Percentiles rank a stretch among this genome's conserved stretches.
These are phyloP conservation scores for Pyronema omphalodes DNA, from an alignment of 495 filamentous ascomycete species.

Conservation along the genomic window DNA sequence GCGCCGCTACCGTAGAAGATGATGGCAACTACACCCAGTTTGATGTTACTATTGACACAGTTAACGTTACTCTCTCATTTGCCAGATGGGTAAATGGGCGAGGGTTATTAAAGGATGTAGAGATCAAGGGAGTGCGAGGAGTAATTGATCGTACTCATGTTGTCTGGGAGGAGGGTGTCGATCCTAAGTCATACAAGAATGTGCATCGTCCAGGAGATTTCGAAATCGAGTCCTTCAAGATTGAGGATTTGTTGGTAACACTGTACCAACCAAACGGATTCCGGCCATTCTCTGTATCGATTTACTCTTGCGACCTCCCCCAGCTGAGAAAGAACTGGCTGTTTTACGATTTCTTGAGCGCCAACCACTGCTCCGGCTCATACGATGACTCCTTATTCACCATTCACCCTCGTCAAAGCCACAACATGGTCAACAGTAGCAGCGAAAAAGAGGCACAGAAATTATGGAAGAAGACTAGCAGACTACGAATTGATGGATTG, in stretches of 20 bases:
- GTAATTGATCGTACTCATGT: constrained; percentile 79
- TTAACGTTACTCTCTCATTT: constrained; percentile 95
- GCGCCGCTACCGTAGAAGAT: constrained; percentile 39
- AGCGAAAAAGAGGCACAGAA: constrained; percentile 27
- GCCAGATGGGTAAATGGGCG: constrained; percentile 96
- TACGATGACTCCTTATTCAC: constrained; percentile 93
- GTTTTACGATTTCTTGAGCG: constrained; percentile 91
- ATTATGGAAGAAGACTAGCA: constrained; percentile 82
- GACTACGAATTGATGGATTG: constrained; percentile 77
- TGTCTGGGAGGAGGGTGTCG: constrained; percentile 49
- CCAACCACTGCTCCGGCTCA: constrained; percentile 87
- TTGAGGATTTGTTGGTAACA: constrained; percentile 83
- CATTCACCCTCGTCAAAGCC: constrained; percentile 82
- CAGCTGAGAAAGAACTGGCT: constrained; percentile 88
- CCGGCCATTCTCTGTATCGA: constrained; percentile 82
- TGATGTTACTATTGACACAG: constrained; percentile 80
- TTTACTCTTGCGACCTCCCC: constrained; percentile 86
- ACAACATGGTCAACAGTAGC: constrained; percentile 34
- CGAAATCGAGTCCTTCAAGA: constrained; percentile 85
- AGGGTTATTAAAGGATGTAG: constrained; percentile 76
- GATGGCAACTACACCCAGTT: constrained; percentile 97
- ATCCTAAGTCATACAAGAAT: constrained; percentile 73
- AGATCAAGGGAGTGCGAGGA: constrained; percentile 89
- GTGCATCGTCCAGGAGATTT: constrained; percentile 87
- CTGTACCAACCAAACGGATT: constrained; percentile 80